Conservation (phyloP, 2,329 filamentous ascomycete genomes). For the Penicillium sp. region DNA sequence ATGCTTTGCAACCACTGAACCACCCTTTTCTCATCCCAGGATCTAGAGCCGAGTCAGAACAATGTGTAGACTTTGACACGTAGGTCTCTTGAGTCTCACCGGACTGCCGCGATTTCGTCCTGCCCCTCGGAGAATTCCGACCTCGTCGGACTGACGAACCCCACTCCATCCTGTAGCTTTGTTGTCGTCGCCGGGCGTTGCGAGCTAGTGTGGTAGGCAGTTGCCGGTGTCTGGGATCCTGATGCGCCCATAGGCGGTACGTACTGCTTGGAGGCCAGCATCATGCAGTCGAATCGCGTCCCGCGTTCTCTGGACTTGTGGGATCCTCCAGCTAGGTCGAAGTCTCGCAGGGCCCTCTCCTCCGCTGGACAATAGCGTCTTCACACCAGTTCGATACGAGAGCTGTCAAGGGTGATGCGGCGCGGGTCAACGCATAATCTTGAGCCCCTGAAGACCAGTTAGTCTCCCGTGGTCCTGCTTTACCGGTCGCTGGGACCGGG, state of each 20-base stretch:
- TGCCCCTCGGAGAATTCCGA: slow-evolving; percentile 82
- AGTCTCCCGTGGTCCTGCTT: slow-evolving; percentile 1
- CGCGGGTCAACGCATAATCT: slow-evolving; percentile 19
- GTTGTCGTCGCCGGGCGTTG: slow-evolving; percentile 30
- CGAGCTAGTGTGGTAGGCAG: slow-evolving; percentile 30
- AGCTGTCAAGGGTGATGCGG: slow-evolving; percentile 5
- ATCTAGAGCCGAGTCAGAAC: slow-evolving; percentile 40
- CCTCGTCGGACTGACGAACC: slow-evolving; percentile 79
- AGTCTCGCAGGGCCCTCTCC: slow-evolving; percentile 7
- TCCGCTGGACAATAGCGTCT: slow-evolving; percentile 8
- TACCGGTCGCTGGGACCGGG: background rate
- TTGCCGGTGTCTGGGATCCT: slow-evolving; percentile 35
- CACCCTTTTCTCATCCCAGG: slow-evolving; percentile 87
- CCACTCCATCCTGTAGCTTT: slow-evolving; percentile 34
- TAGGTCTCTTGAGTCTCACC: slow-evolving; percentile 46
- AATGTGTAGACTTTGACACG: background rate
- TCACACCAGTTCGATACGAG: slow-evolving; percentile 7
- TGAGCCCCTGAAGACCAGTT: slow-evolving; percentile 6
- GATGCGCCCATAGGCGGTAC: slow-evolving; percentile 31
- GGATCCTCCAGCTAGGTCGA: background rate
- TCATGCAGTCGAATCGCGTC: slow-evolving; percentile 16
- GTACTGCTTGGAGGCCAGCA: slow-evolving; percentile 46
- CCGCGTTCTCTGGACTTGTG: background rate
- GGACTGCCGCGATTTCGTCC: slow-evolving; percentile 71
- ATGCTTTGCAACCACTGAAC: slow-evolving; percentile 88